phyloP scores from a whole-genome alignment of 75 land plant species.

The Isoetes taiwanensis region DNA sequence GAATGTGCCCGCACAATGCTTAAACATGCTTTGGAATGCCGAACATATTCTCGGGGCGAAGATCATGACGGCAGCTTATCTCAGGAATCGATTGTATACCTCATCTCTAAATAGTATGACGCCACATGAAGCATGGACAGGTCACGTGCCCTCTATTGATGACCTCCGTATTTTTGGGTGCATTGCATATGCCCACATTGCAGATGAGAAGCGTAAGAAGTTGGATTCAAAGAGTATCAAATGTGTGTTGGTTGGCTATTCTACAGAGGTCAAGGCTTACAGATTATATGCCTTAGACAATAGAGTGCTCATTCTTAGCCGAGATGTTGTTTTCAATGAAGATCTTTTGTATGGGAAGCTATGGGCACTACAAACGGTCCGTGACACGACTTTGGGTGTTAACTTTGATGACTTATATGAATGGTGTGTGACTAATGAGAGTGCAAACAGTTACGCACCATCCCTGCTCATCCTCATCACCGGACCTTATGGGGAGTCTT shows the following conservation, averaged over 20 bases:
- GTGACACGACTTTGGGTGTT: too few relatives aligned
- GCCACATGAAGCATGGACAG: conserved; percentile 5
- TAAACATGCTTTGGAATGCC: not conserved
- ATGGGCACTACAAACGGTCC: too few relatives aligned
- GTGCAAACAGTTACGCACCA: too few relatives aligned
- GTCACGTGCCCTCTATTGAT: not conserved
- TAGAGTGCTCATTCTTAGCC: too few relatives aligned
- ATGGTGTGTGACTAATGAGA: too few relatives aligned
- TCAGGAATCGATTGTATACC: not conserved
- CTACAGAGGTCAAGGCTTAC: not conserved
- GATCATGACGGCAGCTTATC: not conserved
- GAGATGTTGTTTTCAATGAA: too few relatives aligned
- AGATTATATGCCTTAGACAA: too few relatives aligned
- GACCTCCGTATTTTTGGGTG: not conserved
- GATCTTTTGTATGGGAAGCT: too few relatives aligned
- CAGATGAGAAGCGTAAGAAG: not conserved
- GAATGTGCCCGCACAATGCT: not conserved
- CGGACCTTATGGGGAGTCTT: too few relatives aligned
- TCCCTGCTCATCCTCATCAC: too few relatives aligned
- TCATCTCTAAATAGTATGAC: not conserved
- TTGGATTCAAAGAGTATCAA: not conserved
- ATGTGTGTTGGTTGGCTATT: conserved; percentile 4
- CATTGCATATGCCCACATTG: not conserved
- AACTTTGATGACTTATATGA: too few relatives aligned
- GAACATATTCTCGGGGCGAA: not conserved